These are phyloP conservation scores for Teratosphaeria pseudoeucalypti DNA, from an alignment of 2,329 filamentous ascomycete genomes.

Conservation along the genomic window DNA sequence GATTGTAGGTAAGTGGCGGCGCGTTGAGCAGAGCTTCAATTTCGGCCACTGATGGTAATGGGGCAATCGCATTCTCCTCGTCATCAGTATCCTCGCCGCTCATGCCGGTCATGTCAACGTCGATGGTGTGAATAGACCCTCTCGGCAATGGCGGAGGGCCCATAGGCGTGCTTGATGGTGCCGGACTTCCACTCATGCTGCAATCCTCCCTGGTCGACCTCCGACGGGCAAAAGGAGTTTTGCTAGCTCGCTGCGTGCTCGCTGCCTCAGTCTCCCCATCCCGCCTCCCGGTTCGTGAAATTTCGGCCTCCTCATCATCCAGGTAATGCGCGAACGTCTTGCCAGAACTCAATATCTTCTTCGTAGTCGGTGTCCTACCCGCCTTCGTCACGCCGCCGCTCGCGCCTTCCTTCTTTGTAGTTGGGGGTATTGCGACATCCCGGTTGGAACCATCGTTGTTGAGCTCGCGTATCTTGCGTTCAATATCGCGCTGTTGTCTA, in stretches of 20 bases:
- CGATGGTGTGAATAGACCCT: background rate
- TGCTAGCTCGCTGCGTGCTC: constrained; percentile 21
- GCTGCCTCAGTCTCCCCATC: constrained; percentile 18
- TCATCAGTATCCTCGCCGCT: constrained; percentile 39
- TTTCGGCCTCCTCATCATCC: constrained; percentile 62
- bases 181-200: constrained; percentile 18
- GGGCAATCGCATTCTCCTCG: constrained; percentile 11
- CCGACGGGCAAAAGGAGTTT: constrained; percentile 25
- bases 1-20: constrained; percentile 57
- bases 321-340: constrained; percentile 78
- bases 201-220: constrained; percentile 17
- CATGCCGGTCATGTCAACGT: background rate
- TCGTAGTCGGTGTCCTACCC: constrained; percentile 59
- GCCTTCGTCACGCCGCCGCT: constrained; percentile 30
- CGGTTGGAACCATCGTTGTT: constrained; percentile 64
- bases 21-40: constrained; percentile 53
- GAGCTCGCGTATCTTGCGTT: constrained; percentile 71
- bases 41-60: constrained; percentile 34
- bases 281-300: constrained; percentile 25
- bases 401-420: constrained; percentile 10
- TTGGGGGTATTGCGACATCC: constrained; percentile 54
- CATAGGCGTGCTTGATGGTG: constrained; percentile 7
- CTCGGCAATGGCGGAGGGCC: constrained; percentile 4
- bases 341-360: constrained; percentile 67
- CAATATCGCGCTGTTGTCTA: constrained; percentile 71